phyloP scores from a whole-genome alignment of 208 protist genomes.

The Leishmania braziliensis region DNA sequence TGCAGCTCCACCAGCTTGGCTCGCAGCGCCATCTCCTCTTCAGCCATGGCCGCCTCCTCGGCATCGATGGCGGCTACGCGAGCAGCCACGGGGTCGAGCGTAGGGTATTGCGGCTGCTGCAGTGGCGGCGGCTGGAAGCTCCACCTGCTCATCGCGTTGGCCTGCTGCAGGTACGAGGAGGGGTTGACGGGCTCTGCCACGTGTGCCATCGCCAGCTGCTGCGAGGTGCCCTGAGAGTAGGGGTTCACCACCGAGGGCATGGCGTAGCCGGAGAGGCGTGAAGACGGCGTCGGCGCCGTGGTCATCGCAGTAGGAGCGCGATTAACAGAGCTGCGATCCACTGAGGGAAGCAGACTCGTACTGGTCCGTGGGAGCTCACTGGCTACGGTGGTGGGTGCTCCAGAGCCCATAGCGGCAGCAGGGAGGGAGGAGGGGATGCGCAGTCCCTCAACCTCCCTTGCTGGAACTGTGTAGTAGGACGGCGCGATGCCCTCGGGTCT shows the following conservation, averaged over 20 bases:
- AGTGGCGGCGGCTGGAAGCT: conserved; percentile 27
- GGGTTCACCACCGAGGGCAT: conserved; percentile 38
- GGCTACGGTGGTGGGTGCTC: not conserved
- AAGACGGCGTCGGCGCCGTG: conserved; percentile 22
- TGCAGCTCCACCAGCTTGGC: conserved; percentile 50
- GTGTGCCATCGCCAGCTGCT: conserved; percentile 6
- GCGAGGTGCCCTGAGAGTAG: conserved; percentile 16
- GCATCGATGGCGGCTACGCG: conserved; percentile 44
- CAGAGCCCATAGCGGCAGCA: conserved; percentile 1
- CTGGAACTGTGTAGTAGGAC: conserved; percentile 50
- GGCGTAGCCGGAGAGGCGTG: conserved; percentile 31
- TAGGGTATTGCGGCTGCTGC: conserved; percentile 32
- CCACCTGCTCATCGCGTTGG: conserved; percentile 36
- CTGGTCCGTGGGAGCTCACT: conserved; percentile 1
- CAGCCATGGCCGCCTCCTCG: conserved; percentile 43
- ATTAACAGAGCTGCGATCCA: conserved; percentile 12
- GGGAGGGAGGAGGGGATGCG: conserved; percentile 20
- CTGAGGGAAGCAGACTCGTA: conserved; percentile 8
- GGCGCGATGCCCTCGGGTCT: conserved; percentile 48
- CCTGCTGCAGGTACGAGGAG: conserved; percentile 31
- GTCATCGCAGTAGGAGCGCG: not conserved
- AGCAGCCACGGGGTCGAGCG: conserved; percentile 22
- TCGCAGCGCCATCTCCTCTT: conserved; percentile 49
- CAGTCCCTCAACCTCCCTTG: conserved; percentile 19
- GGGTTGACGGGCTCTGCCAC: conserved; percentile 19